phyloP scores from a whole-genome alignment of 345 rosid genomes.

The Salix caprea region DNA sequence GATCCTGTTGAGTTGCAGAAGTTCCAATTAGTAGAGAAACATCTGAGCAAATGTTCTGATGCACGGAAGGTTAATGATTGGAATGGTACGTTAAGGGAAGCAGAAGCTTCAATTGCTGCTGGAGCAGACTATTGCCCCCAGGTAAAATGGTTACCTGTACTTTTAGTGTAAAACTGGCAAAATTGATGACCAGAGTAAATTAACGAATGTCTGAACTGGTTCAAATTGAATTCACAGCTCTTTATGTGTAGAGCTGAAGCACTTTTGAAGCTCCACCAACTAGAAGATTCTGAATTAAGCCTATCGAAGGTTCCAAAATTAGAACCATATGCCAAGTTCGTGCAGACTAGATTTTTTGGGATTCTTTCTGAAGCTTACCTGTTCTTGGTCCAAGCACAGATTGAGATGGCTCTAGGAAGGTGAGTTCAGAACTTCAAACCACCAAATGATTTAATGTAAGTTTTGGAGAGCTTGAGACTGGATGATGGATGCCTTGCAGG shows the following conservation, averaged over 20 bases:
- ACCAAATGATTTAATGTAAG: slow-evolving; percentile 4
- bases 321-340: slow-evolving; percentile 34
- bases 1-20: slow-evolving; percentile 57
- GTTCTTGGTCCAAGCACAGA: slow-evolving; percentile 65
- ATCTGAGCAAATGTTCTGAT: slow-evolving; percentile 59
- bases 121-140: slow-evolving; percentile 87
- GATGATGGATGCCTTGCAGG: slow-evolving; percentile 68
- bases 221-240: slow-evolving; percentile 68
- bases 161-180: slow-evolving; percentile 3
- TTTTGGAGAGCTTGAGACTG: slow-evolving; percentile 26
- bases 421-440: slow-evolving; percentile 32
- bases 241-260: slow-evolving; percentile 96
- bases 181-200: background rate
- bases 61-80: slow-evolving; percentile 73
- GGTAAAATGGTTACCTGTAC: slow-evolving; percentile 34
- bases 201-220: slow-evolving; percentile 27
- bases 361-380: slow-evolving; percentile 78
- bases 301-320: slow-evolving; percentile 43
- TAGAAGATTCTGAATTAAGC: slow-evolving; percentile 69
- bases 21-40: slow-evolving; percentile 66
- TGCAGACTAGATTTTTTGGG: slow-evolving; percentile 55
- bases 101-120: slow-evolving; percentile 61
- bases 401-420: slow-evolving; percentile 96
- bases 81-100: slow-evolving; percentile 62
- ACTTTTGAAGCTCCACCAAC: slow-evolving; percentile 66